Evolutionary conservation across 805 yeast genomes (phyloP), one percentile per base, ranked within the genome.

Genomic region (Lipomyces oligophaga): DNA sequence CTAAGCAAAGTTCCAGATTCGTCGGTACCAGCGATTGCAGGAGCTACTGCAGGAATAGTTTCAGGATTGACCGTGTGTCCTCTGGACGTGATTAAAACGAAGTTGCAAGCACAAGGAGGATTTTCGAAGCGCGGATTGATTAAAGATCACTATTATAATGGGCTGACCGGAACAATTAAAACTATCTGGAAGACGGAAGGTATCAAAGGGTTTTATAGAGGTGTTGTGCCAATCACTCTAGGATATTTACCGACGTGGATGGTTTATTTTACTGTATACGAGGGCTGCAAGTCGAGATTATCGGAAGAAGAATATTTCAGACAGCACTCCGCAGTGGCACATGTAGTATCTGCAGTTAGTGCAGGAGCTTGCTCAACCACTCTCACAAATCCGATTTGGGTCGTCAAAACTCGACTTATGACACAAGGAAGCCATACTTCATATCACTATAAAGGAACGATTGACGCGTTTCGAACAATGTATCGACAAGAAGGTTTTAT

Each of bases 201-300:
- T 7, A 58, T 79, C 1, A 66, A 77, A 33, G 97, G 97, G 0
- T 71, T 93, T 11, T 93, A 93, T 63, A 71, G 95, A 52, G 98
- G 98, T 3, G 68, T 93, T 20, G 83, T 83, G 1, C 97, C 98
- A n/a, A 87, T 90, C 32, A 76, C 90, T 1, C 67, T 90, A 41
- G 98, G 98, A 0, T 93, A 93, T 66, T 80, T 93, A 59, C 98
- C 98, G 13, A 87, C 97, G 0, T 93, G 98, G 98, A 88, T 88
- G 74, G 85, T 93, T 38, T 93, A 93, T 64, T 93, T 93, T 67
- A 76, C 90, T 5, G 84, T 88, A 26, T 93, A 93, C 65, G 97
- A 90, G 62, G 69, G 75, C 45, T 81, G 88, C 22, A 89, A 88
- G 63, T 78, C 76, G 58, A 80, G 34, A 46, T 13, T 43, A 62